Conservation (phyloP, 23 red algal species). For the Pyropia haitanensis region DNA sequence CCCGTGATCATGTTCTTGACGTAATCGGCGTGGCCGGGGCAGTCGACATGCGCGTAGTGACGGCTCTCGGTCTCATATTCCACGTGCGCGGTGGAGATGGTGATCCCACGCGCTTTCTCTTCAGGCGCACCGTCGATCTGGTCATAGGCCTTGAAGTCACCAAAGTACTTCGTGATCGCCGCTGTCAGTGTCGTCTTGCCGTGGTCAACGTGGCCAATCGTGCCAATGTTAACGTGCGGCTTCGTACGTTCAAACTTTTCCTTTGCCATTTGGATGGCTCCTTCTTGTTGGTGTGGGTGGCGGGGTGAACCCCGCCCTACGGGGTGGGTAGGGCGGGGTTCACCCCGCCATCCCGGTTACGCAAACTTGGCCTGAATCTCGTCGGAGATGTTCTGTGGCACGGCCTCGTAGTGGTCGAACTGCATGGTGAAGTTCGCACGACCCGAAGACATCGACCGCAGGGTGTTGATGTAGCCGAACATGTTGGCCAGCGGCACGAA, state of each 20-base stretch:
- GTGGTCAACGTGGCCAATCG: slow-evolving; percentile 16
- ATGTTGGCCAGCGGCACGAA: slow-evolving; percentile 84
- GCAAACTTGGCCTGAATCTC: slow-evolving; percentile 31
- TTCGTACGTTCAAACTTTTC: too few relatives aligned
- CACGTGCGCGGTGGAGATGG: slow-evolving; percentile 31
- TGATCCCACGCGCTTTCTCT: slow-evolving; percentile 47
- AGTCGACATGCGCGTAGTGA: slow-evolving; percentile 13
- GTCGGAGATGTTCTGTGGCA: slow-evolving; percentile 35
- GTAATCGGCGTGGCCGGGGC: slow-evolving; percentile 28
- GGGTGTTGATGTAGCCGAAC: slow-evolving; percentile 84
- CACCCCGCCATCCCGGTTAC: too few relatives aligned
- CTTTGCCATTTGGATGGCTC: too few relatives aligned
- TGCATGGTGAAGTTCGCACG: slow-evolving; percentile 86
- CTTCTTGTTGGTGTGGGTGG: too few relatives aligned
- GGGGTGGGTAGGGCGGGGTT: too few relatives aligned
- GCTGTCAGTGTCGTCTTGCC: slow-evolving; percentile 14
- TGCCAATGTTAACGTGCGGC: slow-evolving; percentile 3
- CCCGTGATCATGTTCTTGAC: slow-evolving; percentile 99
- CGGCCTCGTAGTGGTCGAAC: slow-evolving; percentile 37
- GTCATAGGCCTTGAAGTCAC: slow-evolving; percentile 3
- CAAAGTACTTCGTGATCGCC: neutral
- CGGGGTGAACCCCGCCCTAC: too few relatives aligned
- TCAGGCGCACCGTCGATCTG: slow-evolving; percentile 32
- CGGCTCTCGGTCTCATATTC: slow-evolving; percentile 13
- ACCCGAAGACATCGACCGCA: slow-evolving; percentile 86